These are phyloP conservation scores for Acanthamoeba healyi DNA, from an alignment of 208 protist species.

Conservation along the genomic window DNA sequence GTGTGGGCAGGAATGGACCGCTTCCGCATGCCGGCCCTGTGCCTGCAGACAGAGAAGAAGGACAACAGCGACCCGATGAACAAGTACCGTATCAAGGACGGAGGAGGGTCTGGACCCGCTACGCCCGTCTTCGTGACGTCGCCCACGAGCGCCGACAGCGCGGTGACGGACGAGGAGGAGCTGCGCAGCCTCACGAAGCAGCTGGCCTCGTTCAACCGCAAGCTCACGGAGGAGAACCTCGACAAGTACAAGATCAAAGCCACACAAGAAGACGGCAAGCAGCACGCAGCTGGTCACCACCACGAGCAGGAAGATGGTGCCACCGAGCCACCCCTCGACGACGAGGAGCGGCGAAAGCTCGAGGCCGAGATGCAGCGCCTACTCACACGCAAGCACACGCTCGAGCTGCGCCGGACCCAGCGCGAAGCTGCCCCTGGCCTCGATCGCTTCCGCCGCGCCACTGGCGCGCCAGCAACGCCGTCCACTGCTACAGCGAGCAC, in stretches of 20 bases:
- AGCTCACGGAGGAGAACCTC: not conserved
- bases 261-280: not conserved
- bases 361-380: not conserved
- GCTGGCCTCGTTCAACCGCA: not conserved
- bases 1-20: too few species aligned
- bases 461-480: too few species aligned
- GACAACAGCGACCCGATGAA: not conserved
- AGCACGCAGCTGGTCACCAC: too few species aligned
- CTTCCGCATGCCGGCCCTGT: not conserved
- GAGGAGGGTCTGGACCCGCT: too few species aligned
- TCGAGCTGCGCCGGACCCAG: not conserved
- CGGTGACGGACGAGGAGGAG: not conserved
- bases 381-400: not conserved
- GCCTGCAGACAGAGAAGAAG: not conserved
- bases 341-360: not conserved
- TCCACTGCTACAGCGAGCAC: too few species aligned
- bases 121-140: not conserved
- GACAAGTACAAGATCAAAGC: not conserved
- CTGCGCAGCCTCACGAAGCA: not conserved
- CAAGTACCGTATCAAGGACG: conserved; percentile 48
- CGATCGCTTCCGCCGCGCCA: not conserved
- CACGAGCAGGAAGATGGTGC: not conserved
- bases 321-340: not conserved
- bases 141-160: not conserved
- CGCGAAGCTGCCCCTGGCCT: not conserved